Base-by-base conservation (phyloP, 768 basidiomycete genomes). In the Rhodotorula babjevae region DNA sequence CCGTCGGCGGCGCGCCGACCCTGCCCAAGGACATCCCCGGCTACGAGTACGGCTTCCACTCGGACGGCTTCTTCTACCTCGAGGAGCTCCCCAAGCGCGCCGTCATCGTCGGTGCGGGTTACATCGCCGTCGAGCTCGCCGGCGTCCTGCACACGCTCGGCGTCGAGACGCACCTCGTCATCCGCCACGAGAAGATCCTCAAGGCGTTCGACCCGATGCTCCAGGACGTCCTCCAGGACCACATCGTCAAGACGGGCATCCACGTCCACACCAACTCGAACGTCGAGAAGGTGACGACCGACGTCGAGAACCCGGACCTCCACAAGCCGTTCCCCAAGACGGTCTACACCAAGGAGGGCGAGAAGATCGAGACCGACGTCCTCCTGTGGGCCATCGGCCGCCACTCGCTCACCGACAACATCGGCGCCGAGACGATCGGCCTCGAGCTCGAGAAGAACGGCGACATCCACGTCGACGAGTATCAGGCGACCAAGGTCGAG, bases 311-410 rank as follows among this genome's bases (percentile, higher is more conserved):
- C 47, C 63, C 67, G 36, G 78, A 79, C 73, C 50, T 69, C 12
- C 68, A 68, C 61, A 63, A 72, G 47, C 74, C 76, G 2, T 75
- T 76, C 70, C 72, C 77, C 29, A 77, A 96, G 71, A 90, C 87
- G 14, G 85, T 99, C n/a, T 82, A 87, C 78, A 87, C 90, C 67
- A 85, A 90, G 81, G 83, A 84, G 29, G 92, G 91, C 65, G 87
- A 89, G 80, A 85, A 84, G 77, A 83, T 93, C 78, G 90, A 93
- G 80, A 92, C 91, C 23, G 96, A 99, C 80, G 84, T 84, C 59
- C 81, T 99, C 63, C 81, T 99, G 46, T 99, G 94, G 93, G 94
- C 96, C 52, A 92, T 98, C 79, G 96, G 96, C 16, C 87, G 96
- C 36, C 86, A 88, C 74, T 82, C 94, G 58, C 87, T 87, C 77